These are phyloP conservation scores for Polysphondylium violaceum DNA, from an alignment of 78 protist species.

Conservation along the genomic window DNA sequence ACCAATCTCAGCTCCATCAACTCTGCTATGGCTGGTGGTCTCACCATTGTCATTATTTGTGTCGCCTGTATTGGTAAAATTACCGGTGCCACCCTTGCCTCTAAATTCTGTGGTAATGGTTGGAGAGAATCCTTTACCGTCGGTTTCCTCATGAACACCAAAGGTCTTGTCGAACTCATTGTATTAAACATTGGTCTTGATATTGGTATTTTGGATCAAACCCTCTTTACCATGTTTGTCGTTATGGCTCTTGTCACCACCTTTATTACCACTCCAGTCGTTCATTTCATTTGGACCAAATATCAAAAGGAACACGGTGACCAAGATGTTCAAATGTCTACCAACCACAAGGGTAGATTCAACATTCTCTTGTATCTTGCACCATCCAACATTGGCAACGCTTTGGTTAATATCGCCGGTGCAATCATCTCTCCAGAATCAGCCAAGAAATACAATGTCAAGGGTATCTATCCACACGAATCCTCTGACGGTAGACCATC, in stretches of 20 bases:
- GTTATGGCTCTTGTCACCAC: slow-evolving; percentile 88
- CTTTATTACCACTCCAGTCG: slow-evolving; percentile 84
- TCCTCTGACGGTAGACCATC: slow-evolving; percentile 50
- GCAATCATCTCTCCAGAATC: background rate
- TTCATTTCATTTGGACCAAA: slow-evolving; percentile 37
- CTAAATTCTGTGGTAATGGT: slow-evolving; percentile 27
- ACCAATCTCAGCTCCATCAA: slow-evolving; percentile 43
- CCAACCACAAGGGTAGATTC: slow-evolving; percentile 29
- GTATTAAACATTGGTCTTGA: slow-evolving; percentile 84
- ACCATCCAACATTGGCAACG: background rate
- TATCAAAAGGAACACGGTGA: slow-evolving; percentile 1
- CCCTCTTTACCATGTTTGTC: slow-evolving; percentile 79
- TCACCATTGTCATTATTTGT: slow-evolving; percentile 61
- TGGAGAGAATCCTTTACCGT: slow-evolving; percentile 81
- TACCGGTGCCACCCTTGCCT: slow-evolving; percentile 60
- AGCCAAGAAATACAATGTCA: slow-evolving; percentile 44
- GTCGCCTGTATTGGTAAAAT: slow-evolving; percentile 71
- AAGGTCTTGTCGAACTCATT: slow-evolving; percentile 85
- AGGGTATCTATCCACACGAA: background rate
- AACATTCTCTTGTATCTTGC: slow-evolving; percentile 49
- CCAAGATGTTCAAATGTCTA: slow-evolving; percentile 14
- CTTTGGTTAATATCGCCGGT: slow-evolving; percentile 27
- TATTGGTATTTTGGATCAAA: slow-evolving; percentile 32
- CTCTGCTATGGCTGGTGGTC: slow-evolving; percentile 78
- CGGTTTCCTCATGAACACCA: slow-evolving; percentile 87